Evolutionary conservation across 2,329 filamentous ascomycete species (phyloP).

Genomic region (Penicillium sp.): DNA sequence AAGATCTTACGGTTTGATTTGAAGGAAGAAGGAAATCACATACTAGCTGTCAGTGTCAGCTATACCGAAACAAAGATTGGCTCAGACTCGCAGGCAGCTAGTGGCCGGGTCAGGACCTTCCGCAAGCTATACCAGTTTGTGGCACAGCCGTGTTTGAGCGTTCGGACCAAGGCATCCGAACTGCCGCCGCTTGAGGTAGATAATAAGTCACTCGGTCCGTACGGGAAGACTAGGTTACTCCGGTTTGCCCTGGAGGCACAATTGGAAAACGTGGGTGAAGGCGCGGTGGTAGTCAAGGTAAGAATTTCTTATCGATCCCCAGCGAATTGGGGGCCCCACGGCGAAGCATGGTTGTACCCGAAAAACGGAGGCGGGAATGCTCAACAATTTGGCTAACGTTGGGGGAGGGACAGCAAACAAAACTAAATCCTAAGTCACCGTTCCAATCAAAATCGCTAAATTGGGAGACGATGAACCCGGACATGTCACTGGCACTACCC

Average conservation of each 20-base stretch:
- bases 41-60: constrained; percentile 86
- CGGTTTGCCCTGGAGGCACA: constrained; percentile 86
- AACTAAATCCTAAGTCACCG: constrained; percentile 51
- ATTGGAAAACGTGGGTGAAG: constrained; percentile 89
- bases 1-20: constrained; percentile 81
- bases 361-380: neutral
- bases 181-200: constrained; percentile 49
- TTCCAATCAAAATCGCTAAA: constrained; percentile 56
- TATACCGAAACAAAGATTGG: constrained; percentile 77
- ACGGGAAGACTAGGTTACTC: constrained; percentile 41
- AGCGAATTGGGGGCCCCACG: neutral
- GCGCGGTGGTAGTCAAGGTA: constrained; percentile 73
- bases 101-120: constrained; percentile 74
- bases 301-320: constrained; percentile 15
- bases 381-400: constrained; percentile 6
- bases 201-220: constrained; percentile 46
- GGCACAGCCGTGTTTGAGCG: constrained; percentile 83
- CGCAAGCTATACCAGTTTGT: constrained; percentile 96
- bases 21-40: constrained; percentile 91
- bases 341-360: neutral
- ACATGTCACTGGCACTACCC: constrained; percentile 37
- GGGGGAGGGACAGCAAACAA: constrained; percentile 40
- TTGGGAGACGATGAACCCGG: constrained; percentile 49
- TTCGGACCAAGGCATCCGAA: constrained; percentile 81
- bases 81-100: constrained; percentile 47